Percentiles rank a stretch among this genome's conserved stretches.
These are phyloP conservation scores for Mimosa bimucronata DNA, from an alignment of 306 rosid genomes.

Conservation along the genomic window DNA sequence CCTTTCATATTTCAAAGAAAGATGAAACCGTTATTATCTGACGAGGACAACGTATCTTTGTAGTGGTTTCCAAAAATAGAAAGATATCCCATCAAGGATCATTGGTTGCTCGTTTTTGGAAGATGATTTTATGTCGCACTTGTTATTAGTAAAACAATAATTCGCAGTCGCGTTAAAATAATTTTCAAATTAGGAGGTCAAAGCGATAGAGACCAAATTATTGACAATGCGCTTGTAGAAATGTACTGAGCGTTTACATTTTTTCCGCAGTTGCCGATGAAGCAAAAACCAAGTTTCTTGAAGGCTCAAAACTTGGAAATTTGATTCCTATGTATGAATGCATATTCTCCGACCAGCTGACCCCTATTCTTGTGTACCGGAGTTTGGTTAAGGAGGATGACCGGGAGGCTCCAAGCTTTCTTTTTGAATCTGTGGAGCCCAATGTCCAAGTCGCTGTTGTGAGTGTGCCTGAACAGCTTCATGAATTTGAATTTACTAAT, in stretches of 20 bases:
- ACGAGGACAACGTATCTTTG: no score
- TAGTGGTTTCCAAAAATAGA: no score
- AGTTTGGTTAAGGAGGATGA: constrained; percentile 69
- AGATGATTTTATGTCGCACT: no score
- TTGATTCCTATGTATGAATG: constrained; percentile 65
- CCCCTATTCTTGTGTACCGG: constrained; percentile 79
- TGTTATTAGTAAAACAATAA: no score
- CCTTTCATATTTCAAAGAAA: background rate
- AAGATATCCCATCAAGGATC: no score
- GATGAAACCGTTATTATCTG: no score
- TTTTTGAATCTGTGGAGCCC: constrained; percentile 81
- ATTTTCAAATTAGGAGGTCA: background rate
- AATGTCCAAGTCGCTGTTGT: constrained; percentile 41
- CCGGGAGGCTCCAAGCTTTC: no score
- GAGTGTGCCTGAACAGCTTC: constrained; percentile 20
- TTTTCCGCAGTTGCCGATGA: constrained; percentile 44
- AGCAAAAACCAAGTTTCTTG: constrained; percentile 45
- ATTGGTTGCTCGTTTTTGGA: no score
- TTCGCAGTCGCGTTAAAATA: background rate
- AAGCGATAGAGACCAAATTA: background rate
- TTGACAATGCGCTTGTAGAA: background rate
- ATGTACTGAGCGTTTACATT: background rate
- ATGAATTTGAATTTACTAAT: constrained; percentile 11
- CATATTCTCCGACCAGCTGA: constrained; percentile 81
- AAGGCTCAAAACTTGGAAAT: constrained; percentile 65